Evolutionary conservation across 2,329 filamentous ascomycete species (phyloP), one percentile per base, ranked within the genome.

Genomic region (Penicillium palitans): DNA sequence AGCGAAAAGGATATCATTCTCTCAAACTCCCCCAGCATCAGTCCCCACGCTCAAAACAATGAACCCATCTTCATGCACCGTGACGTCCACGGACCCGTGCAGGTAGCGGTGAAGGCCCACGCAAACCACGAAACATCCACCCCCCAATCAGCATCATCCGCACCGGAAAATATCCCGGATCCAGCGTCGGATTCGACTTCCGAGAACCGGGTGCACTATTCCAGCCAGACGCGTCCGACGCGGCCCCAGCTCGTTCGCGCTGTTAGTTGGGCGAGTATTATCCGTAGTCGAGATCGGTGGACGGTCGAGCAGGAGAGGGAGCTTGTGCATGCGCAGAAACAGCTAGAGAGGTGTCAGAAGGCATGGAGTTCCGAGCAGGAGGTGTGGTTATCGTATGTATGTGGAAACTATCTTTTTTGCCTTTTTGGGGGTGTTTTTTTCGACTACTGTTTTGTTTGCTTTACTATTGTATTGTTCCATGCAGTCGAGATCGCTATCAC

Each of bases 291-390:
- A 42, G 61, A 59, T 48, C 66, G 71, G 19, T 73, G 71, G 70
- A 70, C 68, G 6, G 59, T 31, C 8, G 66, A 72, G 25, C 70
- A 71, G 40, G 72, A 74, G 42, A 60, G 60, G 17, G 64, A 71
- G 33, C 63, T 74, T 19, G 49, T 61, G 6, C 61, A 65, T 51
- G 72, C 72, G 0, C 58, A 67, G 55, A 63, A 61, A 17, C 66
- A 75, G 41, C 47, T 74, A 47, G 69, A 62, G 39, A 60, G 68
- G 27, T 74, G 72, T 61, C 72, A 74, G 54, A 74, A 70, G 58
- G 70, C 72, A 2, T 74, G 71, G 71, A 73, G 70, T 52, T 73
- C 72, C 10, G 71, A 74, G 52, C 72, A 74, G 51, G 72, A 74
- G 45, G 39, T 74, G 17, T 74, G 72, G 72, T 52, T 75, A 55